Conservation (phyloP, 176 grass and related monocot species). For the Themeda triandra region DNA sequence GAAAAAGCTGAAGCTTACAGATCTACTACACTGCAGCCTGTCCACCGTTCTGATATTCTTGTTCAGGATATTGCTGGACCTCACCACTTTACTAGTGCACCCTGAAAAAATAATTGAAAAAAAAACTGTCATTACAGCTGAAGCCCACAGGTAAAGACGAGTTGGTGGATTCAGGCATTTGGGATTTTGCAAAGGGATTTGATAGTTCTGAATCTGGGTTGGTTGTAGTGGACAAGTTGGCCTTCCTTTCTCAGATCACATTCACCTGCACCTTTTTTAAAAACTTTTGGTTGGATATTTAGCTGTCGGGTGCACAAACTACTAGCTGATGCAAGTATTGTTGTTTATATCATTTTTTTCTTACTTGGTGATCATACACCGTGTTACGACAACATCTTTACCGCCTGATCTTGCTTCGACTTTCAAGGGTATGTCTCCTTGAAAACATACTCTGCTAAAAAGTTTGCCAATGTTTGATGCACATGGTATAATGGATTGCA, state of each 20-base stretch:
- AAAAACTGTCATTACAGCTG: background rate
- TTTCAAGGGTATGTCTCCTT: background rate
- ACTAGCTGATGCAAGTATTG: background rate
- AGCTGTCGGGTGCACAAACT: background rate
- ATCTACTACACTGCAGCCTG: conserved; percentile 5
- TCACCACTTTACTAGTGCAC: background rate
- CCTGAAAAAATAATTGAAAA: background rate
- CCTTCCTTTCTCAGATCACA: background rate
- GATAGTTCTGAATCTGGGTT: background rate
- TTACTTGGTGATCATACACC: background rate
- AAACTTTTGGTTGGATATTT: background rate
- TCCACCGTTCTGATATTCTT: conserved; percentile 5
- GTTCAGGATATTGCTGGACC: conserved; percentile 19
- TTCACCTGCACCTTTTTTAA: background rate
- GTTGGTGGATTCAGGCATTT: conserved; percentile 6
- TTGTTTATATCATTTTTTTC: background rate
- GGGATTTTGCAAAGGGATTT: conserved; percentile 30
- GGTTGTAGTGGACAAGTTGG: conserved; percentile 14
- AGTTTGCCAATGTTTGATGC: background rate
- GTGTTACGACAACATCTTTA: background rate
- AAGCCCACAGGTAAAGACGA: background rate
- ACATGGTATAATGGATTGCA: background rate
- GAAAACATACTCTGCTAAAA: conserved; percentile 13
- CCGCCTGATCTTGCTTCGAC: background rate
- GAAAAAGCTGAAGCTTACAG: background rate